Conservation (phyloP, 1,284 basidiomycete species). For the Rhodotorula sp. region DNA sequence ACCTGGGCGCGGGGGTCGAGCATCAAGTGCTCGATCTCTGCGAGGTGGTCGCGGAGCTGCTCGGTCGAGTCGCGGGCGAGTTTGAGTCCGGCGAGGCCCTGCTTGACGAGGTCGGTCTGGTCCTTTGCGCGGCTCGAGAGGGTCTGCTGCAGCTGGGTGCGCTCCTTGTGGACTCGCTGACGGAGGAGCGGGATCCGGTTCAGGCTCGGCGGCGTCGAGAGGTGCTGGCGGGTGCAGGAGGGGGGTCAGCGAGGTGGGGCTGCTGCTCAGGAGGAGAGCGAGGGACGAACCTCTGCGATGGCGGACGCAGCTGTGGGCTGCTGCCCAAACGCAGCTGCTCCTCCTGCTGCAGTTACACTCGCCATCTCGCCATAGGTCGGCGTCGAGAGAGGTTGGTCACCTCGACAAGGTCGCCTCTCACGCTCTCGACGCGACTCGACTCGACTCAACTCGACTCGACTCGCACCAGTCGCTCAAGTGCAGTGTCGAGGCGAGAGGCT, state of each 20-base stretch:
- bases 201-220: slow-evolving; percentile 38
- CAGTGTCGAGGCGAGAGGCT: neutral
- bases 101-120: slow-evolving; percentile 85
- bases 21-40: slow-evolving; percentile 73
- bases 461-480: neutral
- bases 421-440: too few relatives aligned
- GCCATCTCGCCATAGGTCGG: neutral
- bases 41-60: slow-evolving; percentile 88
- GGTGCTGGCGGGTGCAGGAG: slow-evolving; percentile 19
- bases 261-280: neutral
- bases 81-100: slow-evolving; percentile 81
- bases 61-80: slow-evolving; percentile 60
- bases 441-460: too few relatives aligned
- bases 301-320: slow-evolving; percentile 32
- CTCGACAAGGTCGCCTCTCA: too few relatives aligned
- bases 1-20: slow-evolving; percentile 69
- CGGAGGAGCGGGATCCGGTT: slow-evolving; percentile 33
- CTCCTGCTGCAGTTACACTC: neutral
- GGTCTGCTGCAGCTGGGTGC: slow-evolving; percentile 33
- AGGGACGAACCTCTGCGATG: slow-evolving; percentile 25
- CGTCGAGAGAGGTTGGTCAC: too few relatives aligned
- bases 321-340: neutral
- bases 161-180: slow-evolving; percentile 38
- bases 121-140: slow-evolving; percentile 68
- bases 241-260: neutral